These are phyloP conservation scores for Globisporangium spinosum DNA, from an alignment of 352 stramenopile genomes.

Conservation along the genomic window DNA sequence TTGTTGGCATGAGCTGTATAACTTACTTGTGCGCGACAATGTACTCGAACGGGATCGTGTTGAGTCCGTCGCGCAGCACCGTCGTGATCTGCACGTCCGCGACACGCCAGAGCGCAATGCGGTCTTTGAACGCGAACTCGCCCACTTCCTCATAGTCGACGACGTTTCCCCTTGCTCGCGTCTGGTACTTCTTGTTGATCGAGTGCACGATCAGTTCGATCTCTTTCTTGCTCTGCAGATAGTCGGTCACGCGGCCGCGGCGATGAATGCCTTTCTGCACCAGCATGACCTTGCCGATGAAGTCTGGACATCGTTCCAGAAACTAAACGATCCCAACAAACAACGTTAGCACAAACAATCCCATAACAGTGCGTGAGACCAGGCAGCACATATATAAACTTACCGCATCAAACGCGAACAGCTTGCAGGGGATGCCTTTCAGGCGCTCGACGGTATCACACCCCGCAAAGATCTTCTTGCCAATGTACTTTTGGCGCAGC, in stretches of 20 bases:
- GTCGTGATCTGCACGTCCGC: conserved; percentile 76
- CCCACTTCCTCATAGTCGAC: conserved; percentile 78
- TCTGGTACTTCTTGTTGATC: conserved; percentile 90
- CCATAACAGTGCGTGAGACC: background rate
- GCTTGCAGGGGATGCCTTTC: conserved; percentile 96
- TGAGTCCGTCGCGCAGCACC: conserved; percentile 71
- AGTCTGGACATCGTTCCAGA: conserved; percentile 81
- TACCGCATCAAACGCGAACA: conserved; percentile 91
- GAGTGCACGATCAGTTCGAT: conserved; percentile 85
- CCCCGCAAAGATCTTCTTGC: conserved; percentile 89
- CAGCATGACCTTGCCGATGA: conserved; percentile 78
- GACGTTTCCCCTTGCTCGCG: conserved; percentile 43
- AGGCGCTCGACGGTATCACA: conserved; percentile 94
- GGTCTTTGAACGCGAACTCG: conserved; percentile 63
- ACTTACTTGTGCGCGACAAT: conserved; percentile 72
- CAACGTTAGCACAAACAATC: background rate
- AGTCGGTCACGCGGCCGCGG: conserved; percentile 90
- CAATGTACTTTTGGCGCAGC: conserved; percentile 56
- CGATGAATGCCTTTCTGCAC: conserved; percentile 77
- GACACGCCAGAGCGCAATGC: conserved; percentile 73
- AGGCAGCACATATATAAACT: background rate
- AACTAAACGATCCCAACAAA: conserved; percentile 45
- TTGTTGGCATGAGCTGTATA: background rate
- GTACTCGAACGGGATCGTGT: conserved; percentile 81
- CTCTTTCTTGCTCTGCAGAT: conserved; percentile 92